Evolutionary conservation across 2,329 filamentous ascomycete species (phyloP), one percentile per base, ranked within the genome.

Genomic region (Beauveria sp.): DNA sequence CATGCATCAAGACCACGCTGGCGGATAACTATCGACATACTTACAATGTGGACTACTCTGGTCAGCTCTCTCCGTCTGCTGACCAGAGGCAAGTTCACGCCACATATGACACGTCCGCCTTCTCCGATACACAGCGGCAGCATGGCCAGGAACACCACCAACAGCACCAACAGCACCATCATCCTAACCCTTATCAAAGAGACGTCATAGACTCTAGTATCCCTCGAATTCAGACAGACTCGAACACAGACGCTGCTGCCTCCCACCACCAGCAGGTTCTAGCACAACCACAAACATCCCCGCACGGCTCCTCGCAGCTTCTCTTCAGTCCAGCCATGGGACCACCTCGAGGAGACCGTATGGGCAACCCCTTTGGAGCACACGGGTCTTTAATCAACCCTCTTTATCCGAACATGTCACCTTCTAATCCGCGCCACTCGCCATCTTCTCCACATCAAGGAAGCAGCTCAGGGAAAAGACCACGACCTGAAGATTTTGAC

Each of bases 11-110:
- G 80, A 84, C 79, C 83, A 88, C 84, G 80, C 84, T 89, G 84
- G 86, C 85, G 82, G 82, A 84, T 82, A 85, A 87, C 77, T 90
- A 90, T 80, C 84, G 86, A 82, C 83, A 81, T 75, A 84, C 87
- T 80, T 88, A 88, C 81, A 84, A 88, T 83, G 86, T 89, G 82
- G 85, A 88, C 75, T 90, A 89, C 79, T 82, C 86, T 77, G 79
- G 85, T 74, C 87, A 88, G 78, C 83, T 82, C 72, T 81, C 81
- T 76, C 83, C 87, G 79, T 77, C 85, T 77, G 81, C 81, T 76
- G 81, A 84, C 73, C 85, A 87, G 74, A 81, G 80, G 73, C 84
- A 88, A 73, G 80, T 82, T 73, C 79, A 84, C 72, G 83, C 88
- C 73, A 76, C 82, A 69, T 89, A 88, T 77, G 83, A 86, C 70